A percentile compares a stretch with the other conserved stretches of the same genome.
phyloP scores from a whole-genome alignment of 73 alveolate species.

The Paramecium bursaria region DNA sequence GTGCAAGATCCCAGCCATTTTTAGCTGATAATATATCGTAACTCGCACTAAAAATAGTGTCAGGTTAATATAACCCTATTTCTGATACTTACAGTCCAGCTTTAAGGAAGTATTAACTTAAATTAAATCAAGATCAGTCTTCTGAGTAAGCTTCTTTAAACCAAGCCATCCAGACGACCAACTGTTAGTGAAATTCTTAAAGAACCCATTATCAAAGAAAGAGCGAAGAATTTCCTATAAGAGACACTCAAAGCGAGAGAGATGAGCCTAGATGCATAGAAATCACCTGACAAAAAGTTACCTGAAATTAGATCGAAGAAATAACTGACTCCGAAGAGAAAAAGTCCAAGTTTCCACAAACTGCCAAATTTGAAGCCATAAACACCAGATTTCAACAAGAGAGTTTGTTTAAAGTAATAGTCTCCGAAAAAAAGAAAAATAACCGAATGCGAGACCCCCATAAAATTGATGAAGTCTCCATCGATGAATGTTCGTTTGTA shows the following conservation, averaged over 20 bases:
- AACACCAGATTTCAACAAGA: constrained; percentile 43
- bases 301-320: constrained; percentile 24
- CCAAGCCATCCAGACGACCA: constrained; percentile 90
- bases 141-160: constrained; percentile 73
- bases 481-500: no score
- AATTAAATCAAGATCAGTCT: constrained; percentile 68
- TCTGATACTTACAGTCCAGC: constrained; percentile 76
- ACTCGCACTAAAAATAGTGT: constrained; percentile 83
- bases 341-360: constrained; percentile 50
- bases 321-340: constrained; percentile 45
- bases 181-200: constrained; percentile 82
- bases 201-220: constrained; percentile 72
- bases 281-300: background rate
- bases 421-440: no score
- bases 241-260: constrained; percentile 73
- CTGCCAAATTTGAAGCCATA: background rate
- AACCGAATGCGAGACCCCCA: no score
- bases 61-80: constrained; percentile 81
- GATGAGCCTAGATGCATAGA: background rate
- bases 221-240: constrained; percentile 79
- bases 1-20: constrained; percentile 90
- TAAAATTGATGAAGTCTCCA: no score
- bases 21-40: constrained; percentile 85
- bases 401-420: constrained; percentile 14
- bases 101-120: constrained; percentile 61